These are phyloP conservation scores for Biancaea sappan DNA, from an alignment of 306 rosid species.

Conservation along the genomic window DNA sequence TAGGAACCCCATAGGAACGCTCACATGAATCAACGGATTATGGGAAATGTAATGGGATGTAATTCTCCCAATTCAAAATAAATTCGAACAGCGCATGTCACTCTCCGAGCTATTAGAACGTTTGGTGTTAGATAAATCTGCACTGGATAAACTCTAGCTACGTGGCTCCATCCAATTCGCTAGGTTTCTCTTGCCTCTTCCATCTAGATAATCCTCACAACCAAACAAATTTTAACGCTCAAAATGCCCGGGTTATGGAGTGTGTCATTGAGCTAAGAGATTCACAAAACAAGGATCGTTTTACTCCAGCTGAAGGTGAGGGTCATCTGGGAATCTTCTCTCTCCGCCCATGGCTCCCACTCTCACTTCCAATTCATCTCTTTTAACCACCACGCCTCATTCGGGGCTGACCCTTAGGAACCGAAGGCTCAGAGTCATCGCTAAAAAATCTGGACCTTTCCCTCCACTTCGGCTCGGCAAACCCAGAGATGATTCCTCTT, in stretches of 20 bases:
- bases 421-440: constrained; percentile 49
- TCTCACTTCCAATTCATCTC: constrained; percentile 69
- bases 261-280: neutral
- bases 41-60: neutral
- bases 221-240: constrained; percentile 22
- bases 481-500: constrained; percentile 40
- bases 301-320: constrained; percentile 20
- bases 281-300: too few relatives aligned
- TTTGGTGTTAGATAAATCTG: constrained; percentile 45
- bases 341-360: constrained; percentile 69
- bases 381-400: constrained; percentile 53
- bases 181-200: constrained; percentile 25
- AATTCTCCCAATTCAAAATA: neutral
- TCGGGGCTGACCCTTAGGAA: constrained; percentile 43
- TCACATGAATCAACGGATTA: neutral
- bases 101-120: constrained; percentile 33
- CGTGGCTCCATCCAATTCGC: constrained; percentile 70
- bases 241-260: neutral
- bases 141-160: constrained; percentile 52
- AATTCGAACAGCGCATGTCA: constrained; percentile 1
- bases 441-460: constrained; percentile 57
- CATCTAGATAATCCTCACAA: constrained; percentile 52
- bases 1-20: neutral
- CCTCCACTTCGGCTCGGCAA: constrained; percentile 66
- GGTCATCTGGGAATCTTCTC: constrained; percentile 26